Conservation (phyloP, 2,329 filamentous ascomycete species). For the Phaeosphaeria sp. region DNA sequence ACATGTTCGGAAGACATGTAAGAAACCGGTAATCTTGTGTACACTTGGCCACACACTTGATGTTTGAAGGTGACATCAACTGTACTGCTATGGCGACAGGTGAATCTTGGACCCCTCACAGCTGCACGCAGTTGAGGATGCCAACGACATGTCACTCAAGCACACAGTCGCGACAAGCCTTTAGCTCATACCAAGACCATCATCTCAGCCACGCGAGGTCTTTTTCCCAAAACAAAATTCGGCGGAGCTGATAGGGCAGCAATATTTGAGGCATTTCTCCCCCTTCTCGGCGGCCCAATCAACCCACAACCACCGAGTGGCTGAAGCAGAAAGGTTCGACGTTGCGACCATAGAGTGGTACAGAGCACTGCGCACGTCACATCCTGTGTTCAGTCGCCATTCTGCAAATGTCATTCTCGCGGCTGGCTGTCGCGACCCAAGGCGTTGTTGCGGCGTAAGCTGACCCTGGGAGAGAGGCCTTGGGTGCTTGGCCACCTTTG, state of each 20-base stretch:
- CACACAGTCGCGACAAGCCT: neutral
- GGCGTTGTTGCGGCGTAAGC: neutral
- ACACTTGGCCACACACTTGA: too few relatives aligned
- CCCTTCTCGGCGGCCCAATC: neutral
- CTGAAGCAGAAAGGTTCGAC: neutral
- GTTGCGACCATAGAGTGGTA: neutral
- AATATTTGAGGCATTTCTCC: constrained; percentile 5
- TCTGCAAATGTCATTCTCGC: neutral
- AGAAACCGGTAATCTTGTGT: too few relatives aligned
- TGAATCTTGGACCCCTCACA: too few relatives aligned
- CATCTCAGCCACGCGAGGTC: neutral
- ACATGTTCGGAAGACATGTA: neutral
- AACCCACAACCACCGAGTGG: neutral
- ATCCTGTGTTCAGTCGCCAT: neutral
- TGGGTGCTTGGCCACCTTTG: neutral
- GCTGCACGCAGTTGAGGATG: too few relatives aligned
- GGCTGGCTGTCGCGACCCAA: neutral
- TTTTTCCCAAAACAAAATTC: neutral
- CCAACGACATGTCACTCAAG: neutral
- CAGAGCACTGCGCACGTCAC: neutral
- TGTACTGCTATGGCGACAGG: too few relatives aligned
- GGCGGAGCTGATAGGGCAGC: constrained; percentile 2
- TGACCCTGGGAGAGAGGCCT: neutral
- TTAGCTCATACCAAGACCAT: neutral
- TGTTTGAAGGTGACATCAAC: too few relatives aligned